A percentile compares a stretch with the other conserved stretches of the same genome.
These are phyloP conservation scores for Malus sieversii DNA, from an alignment of 306 rosid genomes.

Conservation along the genomic window DNA sequence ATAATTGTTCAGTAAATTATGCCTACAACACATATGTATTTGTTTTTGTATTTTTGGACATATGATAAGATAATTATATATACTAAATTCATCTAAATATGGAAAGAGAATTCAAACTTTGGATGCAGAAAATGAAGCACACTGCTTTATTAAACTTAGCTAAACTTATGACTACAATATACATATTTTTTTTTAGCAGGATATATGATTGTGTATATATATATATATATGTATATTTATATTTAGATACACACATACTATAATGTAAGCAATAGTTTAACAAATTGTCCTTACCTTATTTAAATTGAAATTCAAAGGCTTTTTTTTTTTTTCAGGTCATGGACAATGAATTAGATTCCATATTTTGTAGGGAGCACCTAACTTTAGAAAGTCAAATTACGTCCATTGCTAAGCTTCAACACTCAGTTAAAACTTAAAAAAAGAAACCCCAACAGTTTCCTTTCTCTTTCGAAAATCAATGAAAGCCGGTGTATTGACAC, in stretches of 20 bases:
- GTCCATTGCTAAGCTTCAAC: neutral
- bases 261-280: neutral
- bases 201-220: neutral
- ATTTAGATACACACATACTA: too few relatives aligned
- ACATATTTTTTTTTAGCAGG: neutral
- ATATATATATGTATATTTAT: too few relatives aligned
- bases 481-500: slow-evolving; percentile 1
- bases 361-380: neutral
- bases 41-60: neutral
- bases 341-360: slow-evolving; percentile 11
- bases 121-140: neutral
- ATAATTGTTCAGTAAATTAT: too few relatives aligned
- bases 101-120: neutral
- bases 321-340: neutral
- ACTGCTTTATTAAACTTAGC: neutral
- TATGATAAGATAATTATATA: neutral
- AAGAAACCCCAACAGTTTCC: neutral
- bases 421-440: neutral
- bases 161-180: neutral
- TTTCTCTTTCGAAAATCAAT: slow-evolving; percentile 1
- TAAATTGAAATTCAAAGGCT: neutral
- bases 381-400: neutral
- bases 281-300: neutral
- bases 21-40: neutral
- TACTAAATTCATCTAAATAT: neutral